Conservation (phyloP, 495 filamentous ascomycete species). For the Lophium mytilinum region DNA sequence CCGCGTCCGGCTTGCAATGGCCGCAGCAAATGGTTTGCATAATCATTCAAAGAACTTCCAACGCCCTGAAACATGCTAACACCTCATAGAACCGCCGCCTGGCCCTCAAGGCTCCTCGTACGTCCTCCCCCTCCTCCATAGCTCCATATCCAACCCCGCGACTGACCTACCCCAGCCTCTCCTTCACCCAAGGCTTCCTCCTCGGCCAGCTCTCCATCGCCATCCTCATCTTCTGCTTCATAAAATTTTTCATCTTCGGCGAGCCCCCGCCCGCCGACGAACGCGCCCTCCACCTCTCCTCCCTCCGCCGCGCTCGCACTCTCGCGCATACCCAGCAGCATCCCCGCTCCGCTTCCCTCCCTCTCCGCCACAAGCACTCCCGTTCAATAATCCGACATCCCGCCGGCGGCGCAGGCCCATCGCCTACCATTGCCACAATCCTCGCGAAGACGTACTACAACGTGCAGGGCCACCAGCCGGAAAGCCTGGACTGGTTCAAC, state of each 20-base stretch:
- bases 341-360: conserved; percentile 35
- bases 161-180: conserved; percentile 46
- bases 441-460: conserved; percentile 97
- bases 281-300: conserved; percentile 55
- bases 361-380: conserved; percentile 23
- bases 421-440: conserved; percentile 71
- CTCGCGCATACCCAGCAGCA: conserved; percentile 49
- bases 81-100: conserved; percentile 6
- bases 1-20: too few species aligned
- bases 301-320: conserved; percentile 56
- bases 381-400: conserved; percentile 47
- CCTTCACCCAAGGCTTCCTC: conserved; percentile 88
- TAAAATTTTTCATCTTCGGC: conserved; percentile 99
- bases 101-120: conserved; percentile 22
- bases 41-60: too few species aligned
- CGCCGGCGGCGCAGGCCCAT: conserved; percentile 1
- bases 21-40: too few species aligned
- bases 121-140: conserved; percentile 3
- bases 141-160: neutral
- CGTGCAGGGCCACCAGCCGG: conserved; percentile 91
- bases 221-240: conserved; percentile 83
- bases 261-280: conserved; percentile 79
- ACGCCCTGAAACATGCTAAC: neutral
- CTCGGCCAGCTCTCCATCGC: conserved; percentile 89
- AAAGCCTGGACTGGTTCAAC: conserved; percentile 99